phyloP scores from a whole-genome alignment of 2,329 filamentous ascomycete genomes.

The Sarocladium oryzae region DNA sequence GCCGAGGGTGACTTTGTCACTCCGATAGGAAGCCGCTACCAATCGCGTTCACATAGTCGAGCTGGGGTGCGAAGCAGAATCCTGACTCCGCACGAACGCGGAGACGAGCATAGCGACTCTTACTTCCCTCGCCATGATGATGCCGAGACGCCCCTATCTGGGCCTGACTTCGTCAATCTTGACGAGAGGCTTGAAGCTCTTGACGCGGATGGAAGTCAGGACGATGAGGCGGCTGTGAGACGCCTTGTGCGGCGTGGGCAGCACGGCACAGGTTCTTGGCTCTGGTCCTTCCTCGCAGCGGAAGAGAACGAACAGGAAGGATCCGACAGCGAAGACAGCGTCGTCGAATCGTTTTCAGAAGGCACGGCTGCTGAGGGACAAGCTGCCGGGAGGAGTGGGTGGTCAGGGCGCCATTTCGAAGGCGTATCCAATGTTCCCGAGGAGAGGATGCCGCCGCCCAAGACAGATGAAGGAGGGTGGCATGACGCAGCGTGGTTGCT shows the following conservation, averaged over 20 bases:
- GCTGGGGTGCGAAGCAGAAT: constrained; percentile 34
- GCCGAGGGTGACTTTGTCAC: constrained; percentile 31
- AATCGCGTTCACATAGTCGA: constrained; percentile 44
- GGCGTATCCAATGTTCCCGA: constrained; percentile 34
- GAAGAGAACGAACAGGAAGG: constrained; percentile 48
- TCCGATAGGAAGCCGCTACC: constrained; percentile 36
- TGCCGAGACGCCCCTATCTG: constrained; percentile 26
- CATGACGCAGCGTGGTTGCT: constrained; percentile 63
- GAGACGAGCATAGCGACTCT: constrained; percentile 30
- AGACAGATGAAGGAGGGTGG: constrained; percentile 54
- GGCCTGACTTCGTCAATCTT: constrained; percentile 57
- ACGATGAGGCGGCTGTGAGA: constrained; percentile 54
- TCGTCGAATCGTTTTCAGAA: background rate
- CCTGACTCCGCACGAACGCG: constrained; percentile 37
- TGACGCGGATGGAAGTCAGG: constrained; percentile 42
- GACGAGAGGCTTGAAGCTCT: constrained; percentile 52
- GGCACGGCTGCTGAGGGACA: background rate
- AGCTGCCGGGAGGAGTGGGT: constrained; percentile 22
- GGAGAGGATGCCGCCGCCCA: constrained; percentile 41
- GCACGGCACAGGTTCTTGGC: constrained; percentile 49
- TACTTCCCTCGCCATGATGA: constrained; percentile 36
- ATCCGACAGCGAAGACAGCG: constrained; percentile 27
- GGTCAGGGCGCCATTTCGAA: constrained; percentile 31
- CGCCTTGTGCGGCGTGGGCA: constrained; percentile 49
- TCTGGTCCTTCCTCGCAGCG: constrained; percentile 58